Evolutionary conservation across 2,329 filamentous ascomycete species (phyloP).

Genomic region (Nectriaceae sp.): DNA sequence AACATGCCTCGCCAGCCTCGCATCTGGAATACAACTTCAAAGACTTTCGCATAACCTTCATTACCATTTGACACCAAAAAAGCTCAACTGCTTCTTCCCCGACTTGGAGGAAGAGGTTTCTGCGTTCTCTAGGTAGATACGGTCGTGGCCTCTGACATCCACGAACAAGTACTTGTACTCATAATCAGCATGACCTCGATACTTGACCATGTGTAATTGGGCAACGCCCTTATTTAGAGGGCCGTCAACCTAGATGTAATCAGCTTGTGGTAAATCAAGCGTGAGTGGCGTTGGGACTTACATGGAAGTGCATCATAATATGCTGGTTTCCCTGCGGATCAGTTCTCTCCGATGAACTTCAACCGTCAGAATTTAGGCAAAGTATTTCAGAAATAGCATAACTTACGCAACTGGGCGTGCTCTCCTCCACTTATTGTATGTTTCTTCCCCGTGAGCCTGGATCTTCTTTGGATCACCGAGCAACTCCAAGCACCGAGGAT

Average conservation of each 20-base stretch:
- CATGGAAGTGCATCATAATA: constrained; percentile 82
- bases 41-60: constrained; percentile 11
- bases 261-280: not conserved
- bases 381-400: not conserved
- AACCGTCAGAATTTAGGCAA: constrained; percentile 27
- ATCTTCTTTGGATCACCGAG: constrained; percentile 78
- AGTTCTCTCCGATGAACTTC: constrained; percentile 65
- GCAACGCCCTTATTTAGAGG: constrained; percentile 73
- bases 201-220: constrained; percentile 75
- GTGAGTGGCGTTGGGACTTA: constrained; percentile 39
- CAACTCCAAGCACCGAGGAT: constrained; percentile 69
- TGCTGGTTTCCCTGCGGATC: constrained; percentile 79
- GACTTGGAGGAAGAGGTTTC: constrained; percentile 41
- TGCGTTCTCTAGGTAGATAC: constrained; percentile 66
- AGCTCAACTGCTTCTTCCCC: constrained; percentile 49
- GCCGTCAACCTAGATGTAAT: constrained; percentile 67
- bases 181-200: constrained; percentile 64
- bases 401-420: constrained; percentile 61
- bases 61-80: constrained; percentile 65
- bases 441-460: constrained; percentile 77
- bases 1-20: no score
- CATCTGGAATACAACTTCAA: no score
- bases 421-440: constrained; percentile 77
- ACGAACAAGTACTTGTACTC: constrained; percentile 80
- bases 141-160: constrained; percentile 71